A percentile compares a stretch with the other conserved stretches of the same genome.
Conservation (phyloP, 495 filamentous ascomycete genomes). For the Lindgomyces ingoldianus region DNA sequence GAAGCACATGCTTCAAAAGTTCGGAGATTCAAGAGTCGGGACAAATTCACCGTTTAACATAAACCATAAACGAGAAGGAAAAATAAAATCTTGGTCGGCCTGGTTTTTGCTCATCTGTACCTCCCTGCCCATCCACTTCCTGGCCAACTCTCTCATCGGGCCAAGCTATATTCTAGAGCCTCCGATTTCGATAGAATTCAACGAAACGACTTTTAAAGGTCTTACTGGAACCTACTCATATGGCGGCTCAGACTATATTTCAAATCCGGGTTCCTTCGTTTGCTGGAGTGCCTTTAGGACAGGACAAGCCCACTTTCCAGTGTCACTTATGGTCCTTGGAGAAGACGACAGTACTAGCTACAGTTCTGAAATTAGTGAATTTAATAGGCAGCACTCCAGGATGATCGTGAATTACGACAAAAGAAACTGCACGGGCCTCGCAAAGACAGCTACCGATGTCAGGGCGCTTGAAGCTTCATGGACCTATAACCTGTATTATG, state of each 20-base stretch:
- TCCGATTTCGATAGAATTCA: slow-evolving; percentile 9
- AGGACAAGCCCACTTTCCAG: slow-evolving; percentile 19
- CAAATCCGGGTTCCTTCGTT: slow-evolving; percentile 17
- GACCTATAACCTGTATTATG: neutral
- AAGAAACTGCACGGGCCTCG: slow-evolving; percentile 21
- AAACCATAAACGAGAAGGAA: slow-evolving; percentile 28
- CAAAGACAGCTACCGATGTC: slow-evolving; percentile 18
- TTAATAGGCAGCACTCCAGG: neutral
- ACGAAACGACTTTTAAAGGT: neutral
- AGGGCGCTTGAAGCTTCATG: neutral
- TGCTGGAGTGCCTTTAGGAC: slow-evolving; percentile 35
- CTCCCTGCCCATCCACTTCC: slow-evolving; percentile 18
- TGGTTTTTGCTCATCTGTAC: slow-evolving; percentile 32
- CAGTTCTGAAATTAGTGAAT: neutral
- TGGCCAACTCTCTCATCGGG: slow-evolving; percentile 31
- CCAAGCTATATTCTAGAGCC: slow-evolving; percentile 23
- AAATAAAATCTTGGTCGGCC: slow-evolving; percentile 21
- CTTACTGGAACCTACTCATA: too few relatives aligned
- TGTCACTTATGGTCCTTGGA: neutral
- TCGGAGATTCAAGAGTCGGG: slow-evolving; percentile 31
- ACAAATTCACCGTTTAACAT: slow-evolving; percentile 34
- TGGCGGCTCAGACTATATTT: too few relatives aligned
- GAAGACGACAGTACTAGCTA: neutral
- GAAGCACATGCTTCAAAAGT: slow-evolving; percentile 27
- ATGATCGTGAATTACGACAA: slow-evolving; percentile 12